phyloP scores from a whole-genome alignment of 176 grass and related monocot genomes.

The Miscanthus lutarioriparius region DNA sequence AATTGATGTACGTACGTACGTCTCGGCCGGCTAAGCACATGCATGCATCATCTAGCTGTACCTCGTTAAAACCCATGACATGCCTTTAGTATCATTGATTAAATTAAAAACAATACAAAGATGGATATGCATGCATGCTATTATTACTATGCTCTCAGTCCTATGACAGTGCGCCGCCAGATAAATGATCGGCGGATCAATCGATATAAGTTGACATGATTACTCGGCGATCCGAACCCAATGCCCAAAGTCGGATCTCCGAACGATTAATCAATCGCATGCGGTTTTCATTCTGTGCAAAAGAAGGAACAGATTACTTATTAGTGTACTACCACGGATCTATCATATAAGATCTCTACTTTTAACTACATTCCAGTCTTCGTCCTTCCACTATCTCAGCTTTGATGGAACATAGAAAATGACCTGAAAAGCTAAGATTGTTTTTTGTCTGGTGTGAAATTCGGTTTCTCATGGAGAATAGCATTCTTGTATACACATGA shows the following conservation, averaged over 20 bases:
- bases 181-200: neutral
- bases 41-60: too few relatives aligned
- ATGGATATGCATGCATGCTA: neutral
- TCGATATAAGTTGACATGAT: neutral
- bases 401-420: neutral
- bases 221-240: neutral
- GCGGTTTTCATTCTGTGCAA: neutral
- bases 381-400: neutral
- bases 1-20: neutral
- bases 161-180: neutral
- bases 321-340: neutral
- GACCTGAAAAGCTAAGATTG: neutral
- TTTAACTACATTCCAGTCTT: neutral
- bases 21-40: neutral
- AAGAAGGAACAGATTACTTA: neutral
- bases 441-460: neutral
- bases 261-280: neutral
- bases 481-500: neutral
- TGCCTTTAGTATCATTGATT: too few relatives aligned
- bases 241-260: neutral
- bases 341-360: neutral
- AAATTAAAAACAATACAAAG: too few relatives aligned
- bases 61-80: too few relatives aligned
- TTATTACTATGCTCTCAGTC: neutral
- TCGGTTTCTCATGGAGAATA: neutral